Conservation (phyloP, 208 protist species). For the Histomonas meleagridis region DNA sequence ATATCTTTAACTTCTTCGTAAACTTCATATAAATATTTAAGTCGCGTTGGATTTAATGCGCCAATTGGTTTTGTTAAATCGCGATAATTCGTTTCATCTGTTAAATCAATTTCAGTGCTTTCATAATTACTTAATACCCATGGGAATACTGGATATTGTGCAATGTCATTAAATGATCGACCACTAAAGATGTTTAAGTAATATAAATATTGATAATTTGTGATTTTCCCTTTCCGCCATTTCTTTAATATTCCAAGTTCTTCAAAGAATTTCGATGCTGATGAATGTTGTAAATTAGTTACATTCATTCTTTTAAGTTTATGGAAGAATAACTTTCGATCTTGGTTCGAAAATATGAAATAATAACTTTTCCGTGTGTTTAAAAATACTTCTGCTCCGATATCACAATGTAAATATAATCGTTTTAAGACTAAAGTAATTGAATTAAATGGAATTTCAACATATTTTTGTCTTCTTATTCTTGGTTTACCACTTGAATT, state of each 20-base stretch:
- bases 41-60: background rate
- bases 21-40: background rate
- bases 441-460: background rate
- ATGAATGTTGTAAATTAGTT: background rate
- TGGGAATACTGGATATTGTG: constrained; percentile 13
- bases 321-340: background rate
- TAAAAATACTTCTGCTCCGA: background rate
- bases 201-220: background rate
- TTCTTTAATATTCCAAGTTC: background rate
- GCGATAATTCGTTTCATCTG: background rate
- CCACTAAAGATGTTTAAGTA: background rate
- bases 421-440: background rate
- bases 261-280: background rate
- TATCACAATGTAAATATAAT: background rate
- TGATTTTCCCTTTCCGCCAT: background rate
- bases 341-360: background rate
- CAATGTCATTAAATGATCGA: background rate
- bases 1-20: background rate
- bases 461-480: background rate
- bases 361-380: background rate
- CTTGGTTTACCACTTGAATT: background rate
- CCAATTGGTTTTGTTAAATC: background rate
- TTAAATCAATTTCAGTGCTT: background rate
- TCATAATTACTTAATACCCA: background rate
- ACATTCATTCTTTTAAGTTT: background rate